These are phyloP conservation scores for Cryphonectria nitschkei DNA, from an alignment of 2,329 filamentous ascomycete genomes.

Conservation along the genomic window DNA sequence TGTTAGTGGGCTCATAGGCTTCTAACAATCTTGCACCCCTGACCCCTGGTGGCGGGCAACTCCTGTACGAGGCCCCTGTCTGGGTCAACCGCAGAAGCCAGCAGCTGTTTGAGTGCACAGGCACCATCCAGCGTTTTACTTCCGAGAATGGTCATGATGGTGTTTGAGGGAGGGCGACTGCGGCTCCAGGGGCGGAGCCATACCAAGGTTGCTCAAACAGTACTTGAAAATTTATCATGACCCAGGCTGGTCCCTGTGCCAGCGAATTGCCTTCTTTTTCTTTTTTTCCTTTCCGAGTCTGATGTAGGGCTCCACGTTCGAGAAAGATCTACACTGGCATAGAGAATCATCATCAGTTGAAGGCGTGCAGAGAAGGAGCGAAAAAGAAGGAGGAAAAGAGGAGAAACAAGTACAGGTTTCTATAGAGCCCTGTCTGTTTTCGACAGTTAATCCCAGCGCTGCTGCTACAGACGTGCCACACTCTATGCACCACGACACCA, in stretches of 20 bases:
- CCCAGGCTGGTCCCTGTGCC: neutral
- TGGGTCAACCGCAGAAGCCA: neutral
- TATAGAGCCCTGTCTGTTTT: neutral
- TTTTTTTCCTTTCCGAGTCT: neutral
- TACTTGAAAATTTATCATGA: neutral
- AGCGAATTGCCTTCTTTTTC: too few species aligned
- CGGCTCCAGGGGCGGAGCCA: conserved; percentile 24
- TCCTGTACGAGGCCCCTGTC: conserved; percentile 15
- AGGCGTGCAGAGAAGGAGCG: neutral
- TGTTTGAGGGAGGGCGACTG: conserved; percentile 25
- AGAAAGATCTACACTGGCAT: neutral
- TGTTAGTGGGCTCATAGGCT: neutral
- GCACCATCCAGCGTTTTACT: conserved; percentile 24
- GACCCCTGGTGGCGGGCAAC: conserved; percentile 1
- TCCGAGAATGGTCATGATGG: conserved; percentile 18
- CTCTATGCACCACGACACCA: neutral
- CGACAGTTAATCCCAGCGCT: neutral
- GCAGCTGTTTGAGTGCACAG: conserved; percentile 17
- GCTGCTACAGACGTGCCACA: conserved; percentile 7
- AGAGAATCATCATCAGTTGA: neutral
- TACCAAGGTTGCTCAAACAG: conserved; percentile 9
- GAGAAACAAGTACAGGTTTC: neutral
- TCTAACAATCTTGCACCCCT: conserved; percentile 3
- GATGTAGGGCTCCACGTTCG: neutral
- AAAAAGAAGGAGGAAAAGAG: neutral